Evolutionary conservation across 352 stramenopile genomes (phyloP), one percentile per base, ranked within the genome.

Genomic region (Globisporangium cylindrosporum): DNA sequence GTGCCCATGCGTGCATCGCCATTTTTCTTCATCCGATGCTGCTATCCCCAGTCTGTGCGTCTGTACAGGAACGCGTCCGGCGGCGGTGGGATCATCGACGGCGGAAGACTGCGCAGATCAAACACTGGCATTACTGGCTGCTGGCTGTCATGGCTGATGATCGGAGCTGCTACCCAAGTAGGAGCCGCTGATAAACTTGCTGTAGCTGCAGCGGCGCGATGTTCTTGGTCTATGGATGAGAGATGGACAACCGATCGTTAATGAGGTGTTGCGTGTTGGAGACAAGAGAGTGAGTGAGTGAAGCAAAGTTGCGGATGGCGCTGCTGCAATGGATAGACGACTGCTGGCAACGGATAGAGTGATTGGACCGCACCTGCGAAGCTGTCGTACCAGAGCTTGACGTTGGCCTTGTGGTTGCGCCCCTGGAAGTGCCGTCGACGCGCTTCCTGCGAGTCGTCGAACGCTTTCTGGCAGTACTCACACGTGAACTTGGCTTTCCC

Each of bases 371-470:
- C 76, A 92, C 84, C 86, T 78, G 73, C 68, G 63, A 93, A 86
- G 71, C 84, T 90, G 69, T 90, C 86, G 76, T 90, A 94, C 83
- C 83, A 95, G 57, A 92, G 78, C 64, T 94, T 92, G 53, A 95
- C 88, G 70, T 95, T 95, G 22, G 77, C 64, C 63, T 87, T 90
- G 71, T 95, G 88, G 63, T 83, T 88, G 61, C 88, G 84, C 0
- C 88, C 88, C 9, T 70, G 76, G 41, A 80, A 79, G 67, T 95
- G 88, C 59, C 85, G 79, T 53, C 79, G 78, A 27, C 88, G 79
- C 55, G 86, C 77, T 25, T 93, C 86, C 54, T 86, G 75, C 54
- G 86, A 90, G 73, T 95, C 84, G 53, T 92, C 84, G 70, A 92
- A 94, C 53, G 76, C 76, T 72, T 93, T 91, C 69, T 93, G 78